Percentiles rank a stretch among this genome's conserved stretches.
Conservation (phyloP, 2,329 filamentous ascomycete species). For the Venturiaceae sp. region DNA sequence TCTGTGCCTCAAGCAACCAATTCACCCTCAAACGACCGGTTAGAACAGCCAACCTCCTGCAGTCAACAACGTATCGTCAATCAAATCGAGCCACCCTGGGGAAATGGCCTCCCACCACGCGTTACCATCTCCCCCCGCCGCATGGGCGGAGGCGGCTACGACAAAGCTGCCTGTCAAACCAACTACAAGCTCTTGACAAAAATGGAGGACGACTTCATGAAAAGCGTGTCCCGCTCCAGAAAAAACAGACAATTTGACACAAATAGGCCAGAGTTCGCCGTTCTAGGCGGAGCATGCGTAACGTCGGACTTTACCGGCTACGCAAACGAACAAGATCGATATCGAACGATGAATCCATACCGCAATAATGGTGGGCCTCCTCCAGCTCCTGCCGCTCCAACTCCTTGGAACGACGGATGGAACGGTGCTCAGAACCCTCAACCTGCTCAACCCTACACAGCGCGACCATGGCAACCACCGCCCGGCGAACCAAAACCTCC, state of each 20-base stretch:
- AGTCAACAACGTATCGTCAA: background rate
- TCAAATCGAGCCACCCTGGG: background rate
- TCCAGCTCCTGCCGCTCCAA: background rate
- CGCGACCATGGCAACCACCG: background rate
- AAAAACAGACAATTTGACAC: background rate
- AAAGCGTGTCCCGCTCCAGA: background rate
- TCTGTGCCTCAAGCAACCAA: background rate
- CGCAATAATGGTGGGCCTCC: background rate
- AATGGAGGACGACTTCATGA: background rate
- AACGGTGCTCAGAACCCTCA: background rate
- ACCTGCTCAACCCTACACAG: background rate
- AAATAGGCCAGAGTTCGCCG: background rate
- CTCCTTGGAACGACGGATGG: background rate
- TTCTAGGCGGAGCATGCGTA: background rate
- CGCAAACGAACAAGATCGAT: background rate
- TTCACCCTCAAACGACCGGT: background rate
- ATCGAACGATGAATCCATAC: background rate
- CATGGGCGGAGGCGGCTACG: background rate
- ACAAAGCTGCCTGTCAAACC: background rate
- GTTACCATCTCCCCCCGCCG: background rate
- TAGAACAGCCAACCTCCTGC: background rate
- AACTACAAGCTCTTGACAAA: background rate
- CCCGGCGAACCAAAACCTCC: background rate
- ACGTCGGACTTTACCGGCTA: background rate
- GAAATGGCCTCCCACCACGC: background rate